Base-by-base conservation (phyloP, 2,329 filamentous ascomycete genomes). In the Monilinia vaccinii-corymbosi region DNA sequence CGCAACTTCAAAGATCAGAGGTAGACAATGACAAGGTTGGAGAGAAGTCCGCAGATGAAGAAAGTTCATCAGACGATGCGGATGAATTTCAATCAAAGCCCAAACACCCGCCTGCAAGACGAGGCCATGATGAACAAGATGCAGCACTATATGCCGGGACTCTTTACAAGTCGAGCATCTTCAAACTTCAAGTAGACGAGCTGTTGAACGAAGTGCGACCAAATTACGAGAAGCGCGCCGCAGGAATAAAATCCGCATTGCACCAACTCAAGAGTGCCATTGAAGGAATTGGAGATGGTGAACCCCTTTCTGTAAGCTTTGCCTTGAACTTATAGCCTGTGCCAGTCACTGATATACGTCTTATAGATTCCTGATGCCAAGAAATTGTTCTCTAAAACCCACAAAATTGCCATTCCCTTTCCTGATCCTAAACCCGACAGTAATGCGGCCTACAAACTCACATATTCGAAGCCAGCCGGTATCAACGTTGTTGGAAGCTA, bases 401-500 rank as follows among this genome's bases (percentile, higher is more conserved):
- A 85, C 69, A 83, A 83, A 52, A 80, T 96, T 61, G 74, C 77
- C n/a, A 81, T 96, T 51, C 94, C 94, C 0, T 97, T 91, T 70
- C 91, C 93, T 18, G 80, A 87, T n/a, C 91, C 91, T 21, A 84
- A 79, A 55, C 92, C 93, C 1, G 77, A 82, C 13, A 83, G 84
- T 68, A 86, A 93, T 72, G 84, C 85, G 36, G 87, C 88, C 56
- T 96, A 96, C 75, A 92, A 91, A 68, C 78, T 97, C 56, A 79
- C 86, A 44, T 96, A 91, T 72, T 80, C 80, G 49, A 87, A 84
- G 70, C 93, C 94, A 2, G 75, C 82, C 9, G 85, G 86, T 66
- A 84, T 94, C 73, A 96, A 96, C 69, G 87, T 96, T 28, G 87
- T 93, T 36, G 94, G 94, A 53, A 96, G 92, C 74, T 93, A 95